Base-by-base conservation (phyloP, 2,329 filamentous ascomycete genomes). In the Ceratocystis huliohia region DNA sequence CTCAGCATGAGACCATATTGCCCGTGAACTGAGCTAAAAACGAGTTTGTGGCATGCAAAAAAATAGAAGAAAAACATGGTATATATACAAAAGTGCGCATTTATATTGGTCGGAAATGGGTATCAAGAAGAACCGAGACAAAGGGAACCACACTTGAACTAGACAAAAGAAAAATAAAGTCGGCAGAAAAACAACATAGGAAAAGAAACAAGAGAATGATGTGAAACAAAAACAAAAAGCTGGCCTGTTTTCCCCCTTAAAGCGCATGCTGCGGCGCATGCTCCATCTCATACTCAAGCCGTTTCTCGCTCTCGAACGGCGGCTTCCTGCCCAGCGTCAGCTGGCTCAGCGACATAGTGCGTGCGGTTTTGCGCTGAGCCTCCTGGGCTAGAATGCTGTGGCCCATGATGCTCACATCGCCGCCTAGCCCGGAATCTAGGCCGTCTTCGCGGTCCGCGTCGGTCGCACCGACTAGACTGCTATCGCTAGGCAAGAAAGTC, bases 271-370 rank as follows among this genome's bases (percentile, higher is more conserved):
- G 69, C 5, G 56, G 56, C 66, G 74, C 64, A 72, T 71, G 62
- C 71, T 70, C 44, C 72, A 70, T 17, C 70, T 71, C 41, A 68
- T 63, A 64, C 70, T 53, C 53, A 41, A 67, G 50, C 44, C 64
- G 61, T 41, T 67, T 67, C 61, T 64, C 65, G n/a, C 15, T 53
- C 30, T 53, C n/a, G 4, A 53, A 25, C 4, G 3, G 56, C 64
- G 70, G 68, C 17, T 74, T 73, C 70, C 75, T 77, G 53, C 75
- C 76, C 70, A 82, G 75, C 0, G 83, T 86, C 70, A 86, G 73
- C 71, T 84, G 82, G 68, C 83, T 83, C 10, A 88, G 77, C 33
- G 83, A 88, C 71, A 90, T 78, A 56, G 84, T 87, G 69, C 83
- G 82, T 25, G 83, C 83, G 1, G 85, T 83, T 72, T 77, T 83